phyloP scores from a whole-genome alignment of 2,329 filamentous ascomycete genomes.

The Penicillium sumatraense region DNA sequence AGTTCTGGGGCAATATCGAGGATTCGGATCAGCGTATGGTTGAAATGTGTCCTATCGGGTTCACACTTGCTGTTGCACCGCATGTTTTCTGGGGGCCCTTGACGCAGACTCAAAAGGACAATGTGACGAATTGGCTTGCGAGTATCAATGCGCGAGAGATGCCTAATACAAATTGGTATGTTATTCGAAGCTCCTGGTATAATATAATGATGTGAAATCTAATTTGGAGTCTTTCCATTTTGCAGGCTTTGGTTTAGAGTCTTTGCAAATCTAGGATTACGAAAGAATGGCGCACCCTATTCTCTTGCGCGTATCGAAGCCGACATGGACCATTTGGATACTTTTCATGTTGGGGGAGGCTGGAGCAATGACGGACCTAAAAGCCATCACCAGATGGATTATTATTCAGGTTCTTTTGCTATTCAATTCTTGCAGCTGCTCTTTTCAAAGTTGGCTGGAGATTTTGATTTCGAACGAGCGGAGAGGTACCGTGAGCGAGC shows the following conservation, averaged over 20 bases:
- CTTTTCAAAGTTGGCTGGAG: constrained; percentile 72
- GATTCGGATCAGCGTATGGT: constrained; percentile 85
- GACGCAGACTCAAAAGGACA: constrained; percentile 63
- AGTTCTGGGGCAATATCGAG: constrained; percentile 77
- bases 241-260: constrained; percentile 78
- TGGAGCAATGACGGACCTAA: constrained; percentile 84
- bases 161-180: constrained; percentile 66
- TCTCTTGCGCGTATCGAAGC: constrained; percentile 71
- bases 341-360: constrained; percentile 79
- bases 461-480: constrained; percentile 67
- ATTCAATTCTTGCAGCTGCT: constrained; percentile 80
- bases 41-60: constrained; percentile 80
- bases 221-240: constrained; percentile 45
- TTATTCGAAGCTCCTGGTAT: background rate
- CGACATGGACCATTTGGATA: constrained; percentile 78
- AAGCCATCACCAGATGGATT: constrained; percentile 82
- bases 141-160: constrained; percentile 79
- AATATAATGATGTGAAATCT: background rate
- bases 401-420: constrained; percentile 81
- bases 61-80: constrained; percentile 70
- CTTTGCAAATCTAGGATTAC: constrained; percentile 78
- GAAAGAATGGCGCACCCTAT: constrained; percentile 73
- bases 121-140: constrained; percentile 73
- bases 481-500: constrained; percentile 73
- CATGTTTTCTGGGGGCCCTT: constrained; percentile 69